Base-by-base conservation (phyloP, 2,329 filamentous ascomycete genomes). In the Colletotrichum tropicale region DNA sequence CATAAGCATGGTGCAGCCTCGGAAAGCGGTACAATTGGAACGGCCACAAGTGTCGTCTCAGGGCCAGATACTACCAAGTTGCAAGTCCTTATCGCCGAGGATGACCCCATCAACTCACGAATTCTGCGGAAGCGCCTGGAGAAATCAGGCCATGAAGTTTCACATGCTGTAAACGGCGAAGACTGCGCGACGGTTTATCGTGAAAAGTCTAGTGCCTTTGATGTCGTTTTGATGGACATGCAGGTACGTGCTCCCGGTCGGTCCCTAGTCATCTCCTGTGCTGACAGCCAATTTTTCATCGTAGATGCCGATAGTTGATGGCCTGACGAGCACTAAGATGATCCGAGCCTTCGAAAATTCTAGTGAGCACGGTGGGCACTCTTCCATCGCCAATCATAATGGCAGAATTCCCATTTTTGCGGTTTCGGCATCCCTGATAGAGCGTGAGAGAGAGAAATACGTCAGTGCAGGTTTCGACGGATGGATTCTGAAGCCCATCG, bases 271-370 rank as follows among this genome's bases (percentile, higher is more conserved):
- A 62, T 58, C 3, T 24, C 18, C 3, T 48, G 18, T 34, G 69
- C 60, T 18, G 52, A 58, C 38, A 16, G 4, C 21, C 32, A 26
- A 12, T 24, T 43, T 24, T 30, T 13, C 21, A 24, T 21, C 21
- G 16, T 70, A 98, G 95, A 98, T 98, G 96, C 95, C 96, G 21
- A 97, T 98, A 36, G 94, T 98, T 6, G 95, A 98, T 81, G 96
- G 96, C 16, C 89, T 96, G 30, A 92, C 90, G 5, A 95, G 95
- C 18, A 94, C 95, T 0, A 96, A 95, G 83, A 94, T 95, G 90
- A 98, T 98, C 77, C 90, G 96, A 30, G 92, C 91, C 0, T 92
- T 90, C 69, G 95, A 98, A 81, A 90, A 90, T 86, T 83, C 88
- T 62, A 62, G 81, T 80, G 67, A 85, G 3, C 84, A 89, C 60